These are phyloP conservation scores for Rhododendron molle DNA, from an alignment of 148 eudicot species.

Conservation along the genomic window DNA sequence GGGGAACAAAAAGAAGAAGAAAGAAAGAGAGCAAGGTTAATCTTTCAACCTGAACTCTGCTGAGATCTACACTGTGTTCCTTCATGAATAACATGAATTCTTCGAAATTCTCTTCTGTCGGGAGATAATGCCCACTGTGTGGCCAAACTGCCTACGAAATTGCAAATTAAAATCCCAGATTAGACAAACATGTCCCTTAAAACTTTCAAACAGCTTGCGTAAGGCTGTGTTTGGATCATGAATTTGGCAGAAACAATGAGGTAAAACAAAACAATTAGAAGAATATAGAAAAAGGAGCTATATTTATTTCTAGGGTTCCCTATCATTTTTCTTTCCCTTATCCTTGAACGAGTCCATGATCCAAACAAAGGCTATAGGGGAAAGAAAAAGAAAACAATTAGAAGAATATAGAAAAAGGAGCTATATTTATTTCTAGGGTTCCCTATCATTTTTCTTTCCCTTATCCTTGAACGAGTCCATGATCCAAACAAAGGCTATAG, in stretches of 20 bases:
- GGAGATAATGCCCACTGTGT: slow-evolving; percentile 87
- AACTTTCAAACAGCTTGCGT: not conserved
- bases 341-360: not conserved
- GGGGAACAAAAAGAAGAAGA: not conserved
- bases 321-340: not conserved
- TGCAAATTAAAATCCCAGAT: not conserved
- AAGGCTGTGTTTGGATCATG: not conserved
- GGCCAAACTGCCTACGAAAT: slow-evolving; percentile 73
- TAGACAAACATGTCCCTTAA: not conserved
- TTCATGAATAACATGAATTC: slow-evolving; percentile 57
- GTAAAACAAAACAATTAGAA: not conserved
- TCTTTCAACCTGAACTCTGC: slow-evolving; percentile 43
- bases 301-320: not conserved
- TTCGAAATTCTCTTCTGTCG: slow-evolving; percentile 75
- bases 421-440: not conserved
- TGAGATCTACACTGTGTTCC: slow-evolving; percentile 51
- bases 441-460: not conserved
- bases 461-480: not conserved
- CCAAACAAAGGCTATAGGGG: not conserved
- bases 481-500: not conserved
- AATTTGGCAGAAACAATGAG: not conserved
- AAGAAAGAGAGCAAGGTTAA: not conserved
- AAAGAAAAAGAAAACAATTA: not conserved
- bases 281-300: not conserved
- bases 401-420: not conserved